Evolutionary conservation across 306 rosid genomes (phyloP), one percentile per base, ranked within the genome.

Genomic region (Fragaria vesca): DNA sequence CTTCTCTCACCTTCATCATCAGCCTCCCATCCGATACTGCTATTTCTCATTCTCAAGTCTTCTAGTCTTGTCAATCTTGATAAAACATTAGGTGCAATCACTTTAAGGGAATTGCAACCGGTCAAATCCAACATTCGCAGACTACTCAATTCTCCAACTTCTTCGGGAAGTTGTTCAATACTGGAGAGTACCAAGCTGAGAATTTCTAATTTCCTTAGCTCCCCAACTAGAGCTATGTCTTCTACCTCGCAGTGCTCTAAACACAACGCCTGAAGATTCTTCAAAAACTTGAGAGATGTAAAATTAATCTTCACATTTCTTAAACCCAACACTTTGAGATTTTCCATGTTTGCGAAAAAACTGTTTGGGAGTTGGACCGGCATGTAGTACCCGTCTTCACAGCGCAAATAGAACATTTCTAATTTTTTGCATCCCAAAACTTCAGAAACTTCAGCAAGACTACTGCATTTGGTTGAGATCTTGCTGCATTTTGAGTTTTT

Each of bases 71-170:
- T 51, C 57, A 51, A 16, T 6, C 57, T 51, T 51, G 57, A 51
- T 51, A 51, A 51, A 4, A 51, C 57, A 51, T 51, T 51, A 4
- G 57, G 57, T 51, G 57, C 57, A 51, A 51, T 51, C 21, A 51
- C 21, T 0, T 0, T 0, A 16, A 51, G 21, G 8, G 2, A 4
- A 5, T 0, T 1, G 21, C 57, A 51, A 1, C 9, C 0, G 8
- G 2, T 18, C 21, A 51, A 51, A 51, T 51, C 21, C 57, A 51
- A 51, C n/a, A 51, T 6, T 17, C 57, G 57, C 17, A 51, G 57
- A 51, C 9, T 17, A 15, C 0, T 51, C 21, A 51, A 51, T 17
- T 51, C 21, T 17, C 57, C 57, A 1, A 17, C 17, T 51, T 12
- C n/a, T 51, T 17, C 5, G 1, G 57, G 57, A 21, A 51, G 1